Evolutionary conservation across 306 rosid species (phyloP), one percentile per base, ranked within the genome.

Genomic region (Astragalus glycyphyllos): DNA sequence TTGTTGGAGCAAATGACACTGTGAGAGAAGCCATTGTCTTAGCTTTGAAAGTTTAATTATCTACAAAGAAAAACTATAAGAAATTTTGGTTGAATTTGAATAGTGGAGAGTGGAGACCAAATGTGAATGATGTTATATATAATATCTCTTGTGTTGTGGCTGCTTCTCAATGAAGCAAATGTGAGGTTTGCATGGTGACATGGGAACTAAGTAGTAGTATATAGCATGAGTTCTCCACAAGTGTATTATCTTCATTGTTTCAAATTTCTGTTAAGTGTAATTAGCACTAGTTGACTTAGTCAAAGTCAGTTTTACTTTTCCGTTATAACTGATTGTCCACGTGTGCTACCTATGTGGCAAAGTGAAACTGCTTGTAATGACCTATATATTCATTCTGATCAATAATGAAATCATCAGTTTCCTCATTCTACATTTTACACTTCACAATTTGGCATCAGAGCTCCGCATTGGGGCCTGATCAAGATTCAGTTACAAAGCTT

Each of bases 11-110:
- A 58, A 86, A 86, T 42, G 83, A 72, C 81, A 86, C 80, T 54
- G 84, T 63, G 17, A 90, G 23, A n/a, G 92, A 88, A 65, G 95
- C 94, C 97, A 90, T 90, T 8, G 29, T 78, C 17, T 32, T 5
- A 46, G 61, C 54, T 45, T 7, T 7, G 1, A 32, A 46, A 10
- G 8, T 2, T 26, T 26, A 26, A 20, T 32, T 58, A 35, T 55
- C 38, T 20, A 11, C 8, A 11, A 55, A 40, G 4, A 35, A 4
- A 38, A 5, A 38, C 29, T 59, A 14, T 7, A 32, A 58, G 7
- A 45, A 62, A 13, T 78, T 65, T 32, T 23, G 32, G 68, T 44
- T 62, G 72, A 64, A 13, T 49, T 57, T 75, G 59, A 77, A 42
- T 15, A 53, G 45, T 4, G 56, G 56, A 59, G 46, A 60, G 17